These are phyloP conservation scores for Fusarium newnesense DNA, from an alignment of 2,329 filamentous ascomycete genomes.

Conservation along the genomic window DNA sequence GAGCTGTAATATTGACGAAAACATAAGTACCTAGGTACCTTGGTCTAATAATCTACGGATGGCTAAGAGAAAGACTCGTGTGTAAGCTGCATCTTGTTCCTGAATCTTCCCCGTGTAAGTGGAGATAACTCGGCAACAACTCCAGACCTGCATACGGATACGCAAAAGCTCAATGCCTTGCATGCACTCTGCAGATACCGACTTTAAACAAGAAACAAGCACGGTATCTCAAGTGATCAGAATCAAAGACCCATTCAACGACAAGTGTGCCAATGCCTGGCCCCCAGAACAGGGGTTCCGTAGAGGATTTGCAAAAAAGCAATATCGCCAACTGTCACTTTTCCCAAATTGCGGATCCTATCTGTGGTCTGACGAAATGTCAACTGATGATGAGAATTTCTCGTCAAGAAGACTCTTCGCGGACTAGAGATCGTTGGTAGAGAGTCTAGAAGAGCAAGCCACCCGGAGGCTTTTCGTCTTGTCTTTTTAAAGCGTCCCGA, in stretches of 20 bases:
- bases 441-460: not conserved
- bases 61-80: not conserved
- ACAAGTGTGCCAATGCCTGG: constrained; percentile 28
- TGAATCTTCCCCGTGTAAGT: not conserved
- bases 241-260: constrained; percentile 1
- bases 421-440: not conserved
- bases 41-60: not conserved
- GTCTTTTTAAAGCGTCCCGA: constrained; percentile 1
- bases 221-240: not conserved
- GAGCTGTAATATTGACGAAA: not conserved
- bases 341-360: constrained; percentile 16
- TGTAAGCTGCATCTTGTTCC: constrained; percentile 1
- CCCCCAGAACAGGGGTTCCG: constrained; percentile 15
- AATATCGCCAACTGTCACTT: constrained; percentile 1
- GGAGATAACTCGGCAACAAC: not conserved
- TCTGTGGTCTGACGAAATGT: not conserved
- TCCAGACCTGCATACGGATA: not conserved
- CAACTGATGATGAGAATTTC: not conserved
- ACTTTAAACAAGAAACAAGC: not conserved
- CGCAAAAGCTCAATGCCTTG: not conserved
- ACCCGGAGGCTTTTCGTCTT: constrained; percentile 31
- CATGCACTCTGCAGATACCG: not conserved
- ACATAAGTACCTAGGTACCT: not conserved
- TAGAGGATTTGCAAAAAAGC: not conserved
- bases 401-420: not conserved